These are phyloP conservation scores for Megacollybia platyphylla DNA, from an alignment of 1,284 basidiomycete genomes.

Conservation along the genomic window DNA sequence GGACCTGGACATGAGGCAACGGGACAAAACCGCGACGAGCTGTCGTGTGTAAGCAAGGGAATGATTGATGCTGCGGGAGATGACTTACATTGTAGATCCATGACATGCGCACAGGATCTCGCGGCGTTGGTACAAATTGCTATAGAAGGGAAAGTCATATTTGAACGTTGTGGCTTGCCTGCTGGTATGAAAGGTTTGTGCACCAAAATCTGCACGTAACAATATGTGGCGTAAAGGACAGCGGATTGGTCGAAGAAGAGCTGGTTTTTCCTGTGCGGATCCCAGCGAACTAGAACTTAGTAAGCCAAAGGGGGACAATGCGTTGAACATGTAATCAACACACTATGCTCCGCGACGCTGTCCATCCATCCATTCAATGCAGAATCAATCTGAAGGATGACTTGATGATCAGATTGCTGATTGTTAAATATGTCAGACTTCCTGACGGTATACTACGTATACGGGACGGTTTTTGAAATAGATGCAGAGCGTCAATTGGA, in stretches of 20 bases:
- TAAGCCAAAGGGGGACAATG: background rate
- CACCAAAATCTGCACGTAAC: slow-evolving; percentile 27
- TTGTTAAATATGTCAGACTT: slow-evolving; percentile 18
- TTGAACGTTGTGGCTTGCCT: slow-evolving; percentile 12
- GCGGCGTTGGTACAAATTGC: slow-evolving; percentile 41
- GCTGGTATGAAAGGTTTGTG: slow-evolving; percentile 37
- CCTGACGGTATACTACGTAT: slow-evolving; percentile 17
- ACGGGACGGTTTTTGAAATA: background rate
- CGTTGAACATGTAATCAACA: slow-evolving; percentile 1
- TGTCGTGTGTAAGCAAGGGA: slow-evolving; percentile 6
- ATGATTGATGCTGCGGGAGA: background rate
- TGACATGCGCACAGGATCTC: slow-evolving; percentile 31
- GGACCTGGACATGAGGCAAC: too few species aligned
- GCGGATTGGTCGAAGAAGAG: slow-evolving; percentile 28
- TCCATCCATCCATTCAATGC: slow-evolving; percentile 38
- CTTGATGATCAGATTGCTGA: slow-evolving; percentile 17
- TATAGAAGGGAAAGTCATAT: slow-evolving; percentile 25
- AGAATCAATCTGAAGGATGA: slow-evolving; percentile 38
- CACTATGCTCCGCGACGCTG: slow-evolving; percentile 27
- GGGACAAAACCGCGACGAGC: too few species aligned
- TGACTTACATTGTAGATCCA: slow-evolving; percentile 12
- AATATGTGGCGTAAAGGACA: slow-evolving; percentile 28
- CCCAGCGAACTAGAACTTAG: slow-evolving; percentile 22
- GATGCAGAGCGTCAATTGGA: background rate
- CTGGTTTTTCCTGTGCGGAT: slow-evolving; percentile 24